phyloP scores from a whole-genome alignment of 306 rosid genomes.

The Rosa rugosa region DNA sequence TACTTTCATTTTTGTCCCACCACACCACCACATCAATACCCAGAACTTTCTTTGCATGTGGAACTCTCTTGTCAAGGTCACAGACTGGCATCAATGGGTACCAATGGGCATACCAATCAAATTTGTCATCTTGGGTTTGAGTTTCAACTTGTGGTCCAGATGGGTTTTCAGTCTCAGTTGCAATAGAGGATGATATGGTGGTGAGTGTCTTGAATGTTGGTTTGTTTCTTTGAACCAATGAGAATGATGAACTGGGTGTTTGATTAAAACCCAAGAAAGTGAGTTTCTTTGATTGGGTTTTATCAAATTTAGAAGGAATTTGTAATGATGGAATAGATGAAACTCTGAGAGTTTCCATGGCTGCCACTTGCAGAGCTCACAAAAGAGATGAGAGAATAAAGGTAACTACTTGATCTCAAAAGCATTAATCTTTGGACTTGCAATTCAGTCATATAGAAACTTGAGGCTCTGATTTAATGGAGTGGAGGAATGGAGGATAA shows the following conservation, averaged over 20 bases:
- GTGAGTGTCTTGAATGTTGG: constrained; percentile 46
- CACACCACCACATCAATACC: constrained; percentile 92
- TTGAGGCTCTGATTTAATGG: neutral
- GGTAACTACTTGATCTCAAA: neutral
- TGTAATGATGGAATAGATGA: constrained; percentile 44
- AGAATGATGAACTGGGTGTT: constrained; percentile 22
- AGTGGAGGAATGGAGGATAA: constrained; percentile 7
- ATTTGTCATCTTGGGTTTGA: constrained; percentile 36
- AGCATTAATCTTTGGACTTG: neutral
- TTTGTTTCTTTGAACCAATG: constrained; percentile 15
- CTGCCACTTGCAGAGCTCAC: constrained; percentile 10
- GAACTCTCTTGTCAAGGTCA: constrained; percentile 76
- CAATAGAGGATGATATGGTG: constrained; percentile 48
- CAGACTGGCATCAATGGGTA: constrained; percentile 86
- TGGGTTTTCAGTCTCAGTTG: constrained; percentile 43
- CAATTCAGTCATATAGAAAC: neutral
- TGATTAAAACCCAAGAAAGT: constrained; percentile 27
- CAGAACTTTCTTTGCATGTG: constrained; percentile 74
- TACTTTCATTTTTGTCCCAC: constrained; percentile 86
- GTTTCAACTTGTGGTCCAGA: constrained; percentile 33
- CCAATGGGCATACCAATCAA: constrained; percentile 90
- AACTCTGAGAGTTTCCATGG: constrained; percentile 57
- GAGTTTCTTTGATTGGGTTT: constrained; percentile 30
- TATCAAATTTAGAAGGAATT: constrained; percentile 23
- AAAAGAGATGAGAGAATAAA: neutral